Evolutionary conservation across 2,329 filamentous ascomycete genomes (phyloP).

Genomic region (Pestalotiopsis fici): DNA sequence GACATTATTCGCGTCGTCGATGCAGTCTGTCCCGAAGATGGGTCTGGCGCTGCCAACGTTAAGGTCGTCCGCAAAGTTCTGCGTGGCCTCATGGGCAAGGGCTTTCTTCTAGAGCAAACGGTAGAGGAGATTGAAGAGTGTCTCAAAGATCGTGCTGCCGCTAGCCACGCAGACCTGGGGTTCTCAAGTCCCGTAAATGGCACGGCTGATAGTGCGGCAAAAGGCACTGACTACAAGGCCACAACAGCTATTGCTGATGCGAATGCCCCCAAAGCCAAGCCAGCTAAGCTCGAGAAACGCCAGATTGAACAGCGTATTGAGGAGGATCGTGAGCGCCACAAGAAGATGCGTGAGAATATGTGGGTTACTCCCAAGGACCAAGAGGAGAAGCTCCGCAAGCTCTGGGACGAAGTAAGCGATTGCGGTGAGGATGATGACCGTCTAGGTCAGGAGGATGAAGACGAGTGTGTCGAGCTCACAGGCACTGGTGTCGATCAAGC

Average conservation of each 20-base stretch:
- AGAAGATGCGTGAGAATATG: constrained; percentile 85
- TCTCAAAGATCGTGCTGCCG: constrained; percentile 80
- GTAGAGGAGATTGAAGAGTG: constrained; percentile 81
- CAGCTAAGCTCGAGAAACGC: constrained; percentile 66
- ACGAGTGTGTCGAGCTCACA: constrained; percentile 34
- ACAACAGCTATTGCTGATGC: neutral
- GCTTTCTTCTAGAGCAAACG: constrained; percentile 72
- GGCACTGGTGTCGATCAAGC: neutral
- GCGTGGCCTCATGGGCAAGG: constrained; percentile 68
- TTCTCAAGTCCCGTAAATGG: constrained; percentile 49
- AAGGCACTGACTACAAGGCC: neutral
- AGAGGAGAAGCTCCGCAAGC: constrained; percentile 72
- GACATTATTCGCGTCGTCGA: constrained; percentile 92
- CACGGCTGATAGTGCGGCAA: constrained; percentile 36
- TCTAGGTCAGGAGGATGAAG: constrained; percentile 71
- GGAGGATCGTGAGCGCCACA: constrained; percentile 93
- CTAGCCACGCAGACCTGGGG: constrained; percentile 56
- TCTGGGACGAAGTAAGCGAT: constrained; percentile 88
- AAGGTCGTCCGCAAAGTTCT: constrained; percentile 85
- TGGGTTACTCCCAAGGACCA: constrained; percentile 77
- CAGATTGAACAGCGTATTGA: constrained; percentile 96
- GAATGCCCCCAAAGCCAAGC: neutral
- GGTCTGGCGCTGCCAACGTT: constrained; percentile 88
- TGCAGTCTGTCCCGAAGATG: constrained; percentile 83
- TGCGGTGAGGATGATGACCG: constrained; percentile 84